Base-by-base conservation (phyloP, 371 early-diverging fungal genomes). In the Lichtheimia hyalospora region DNA sequence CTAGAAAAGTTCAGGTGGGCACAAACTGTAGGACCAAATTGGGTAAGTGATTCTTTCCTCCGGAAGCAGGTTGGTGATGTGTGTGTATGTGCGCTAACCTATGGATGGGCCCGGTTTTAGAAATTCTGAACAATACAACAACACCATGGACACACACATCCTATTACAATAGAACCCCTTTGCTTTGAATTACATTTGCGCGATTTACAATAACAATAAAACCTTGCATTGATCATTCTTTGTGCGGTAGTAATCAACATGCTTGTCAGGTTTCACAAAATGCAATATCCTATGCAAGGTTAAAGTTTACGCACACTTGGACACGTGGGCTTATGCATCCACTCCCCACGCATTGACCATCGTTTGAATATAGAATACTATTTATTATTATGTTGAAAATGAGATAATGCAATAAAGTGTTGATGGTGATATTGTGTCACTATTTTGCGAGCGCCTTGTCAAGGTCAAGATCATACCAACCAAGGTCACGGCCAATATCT, bases 1-100 rank as follows among this genome's bases (percentile, higher is more conserved):
- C 72, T 91, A 15, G 94, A 94, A 21, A 98, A 98, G 77, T 98
- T 98, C 77, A 90, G 92, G 72, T 98, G 99, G 99, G 98, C 99
- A 21, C 80, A 89, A 70, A 83, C 80, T 0, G 90, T 89, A 6
- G 89, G 89, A 68, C 75, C 63, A 6, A 70, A 89, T 46, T 95
- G 92, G 93, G 60, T 60, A 49, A 49, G 58, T 49, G 46, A 44
- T 44, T 15, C 44, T 44, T 28, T 27, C 27, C 1, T 4, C 27
- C 16, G 13, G 10, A 14, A 16, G 21, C n/a, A 24, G 14, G 44
- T 43, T 56, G 14, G 18, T 49, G 23, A 4, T 25, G 18, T 51
- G 14, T 20, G 12, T 53, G 53, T 53, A 39, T 34, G 18, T 50
- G 5, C 34, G 2, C 34, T 34, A 34, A 34, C 34, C 2, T 34